These are phyloP conservation scores for Leptosphaerulina australis DNA, from an alignment of 2,329 filamentous ascomycete genomes.

Conservation along the genomic window DNA sequence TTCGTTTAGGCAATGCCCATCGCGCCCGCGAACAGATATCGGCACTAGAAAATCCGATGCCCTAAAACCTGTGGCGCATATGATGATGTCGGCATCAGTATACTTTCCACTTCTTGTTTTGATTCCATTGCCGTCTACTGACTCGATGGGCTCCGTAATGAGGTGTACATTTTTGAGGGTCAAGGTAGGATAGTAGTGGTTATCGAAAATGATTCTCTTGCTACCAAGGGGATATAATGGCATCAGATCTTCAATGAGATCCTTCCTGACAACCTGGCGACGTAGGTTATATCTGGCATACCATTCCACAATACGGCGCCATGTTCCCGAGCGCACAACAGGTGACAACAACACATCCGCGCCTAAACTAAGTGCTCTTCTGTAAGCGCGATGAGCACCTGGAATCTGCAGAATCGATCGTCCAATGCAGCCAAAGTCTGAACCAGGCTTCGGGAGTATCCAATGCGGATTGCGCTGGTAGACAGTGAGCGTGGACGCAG, in stretches of 20 bases:
- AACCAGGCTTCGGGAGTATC: constrained; percentile 1
- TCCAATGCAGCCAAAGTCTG: background rate
- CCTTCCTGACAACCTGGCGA: background rate
- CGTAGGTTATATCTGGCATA: background rate
- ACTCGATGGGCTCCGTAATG: background rate
- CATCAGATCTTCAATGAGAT: background rate
- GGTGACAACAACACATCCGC: constrained; percentile 2
- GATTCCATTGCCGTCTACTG: background rate
- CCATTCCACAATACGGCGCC: background rate
- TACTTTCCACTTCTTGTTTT: background rate
- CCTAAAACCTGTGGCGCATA: constrained; percentile 1
- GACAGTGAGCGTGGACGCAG: background rate
- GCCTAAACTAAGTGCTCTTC: background rate
- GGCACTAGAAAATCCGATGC: background rate
- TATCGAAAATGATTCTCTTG: constrained; percentile 1
- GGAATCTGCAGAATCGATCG: background rate
- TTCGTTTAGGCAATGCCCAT: background rate
- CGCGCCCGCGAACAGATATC: background rate
- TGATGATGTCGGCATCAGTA: background rate
- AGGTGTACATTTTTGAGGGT: background rate
- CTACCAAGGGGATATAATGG: background rate
- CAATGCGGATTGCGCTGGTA: constrained; percentile 1
- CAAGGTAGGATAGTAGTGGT: background rate
- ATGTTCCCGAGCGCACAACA: background rate
- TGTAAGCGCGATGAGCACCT: background rate